Base-by-base conservation (phyloP, 306 rosid genomes). In the Clitoria ternatea region DNA sequence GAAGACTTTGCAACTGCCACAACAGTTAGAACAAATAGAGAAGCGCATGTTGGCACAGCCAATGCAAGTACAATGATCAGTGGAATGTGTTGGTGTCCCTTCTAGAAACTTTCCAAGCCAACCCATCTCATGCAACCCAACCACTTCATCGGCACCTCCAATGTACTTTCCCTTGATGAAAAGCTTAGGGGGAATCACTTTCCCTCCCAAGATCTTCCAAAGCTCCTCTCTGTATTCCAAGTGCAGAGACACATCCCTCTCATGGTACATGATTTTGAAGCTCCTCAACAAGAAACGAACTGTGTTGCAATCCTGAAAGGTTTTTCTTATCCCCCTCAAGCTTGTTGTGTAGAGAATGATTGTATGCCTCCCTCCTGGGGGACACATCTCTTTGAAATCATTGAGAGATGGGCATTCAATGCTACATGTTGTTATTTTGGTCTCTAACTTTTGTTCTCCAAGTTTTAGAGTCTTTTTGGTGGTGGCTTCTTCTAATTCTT, bases 91-190 rank as follows among this genome's bases (percentile, higher is more conserved):
- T 19, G 90, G 91, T 43, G 87, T 83, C 24, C 97, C 96, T 79
- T 89, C 88, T n/a, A 95, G 53, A 55, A 95, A 83, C 84, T 89
- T 85, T 59, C 61, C 84, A 35, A 95, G 87, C 78, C 79, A 81
- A 4, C 96, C 99, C 77, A 82, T 88, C 78, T 95, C 99, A 69
- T 91, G 89, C 82, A 95, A 82, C 23, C 80, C 89, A 24, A 87
- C 65, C 10, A 95, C 96, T 82, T 95, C 85, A 45, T 91, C 96
- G n/a, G 91, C 96, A 77, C 97, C 99, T 48, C 99, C 99, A 23
- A 95, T 86, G 83, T 83, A 86, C 77, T 90, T 85, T 5, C 97
- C 99, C 72, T 87, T 89, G 15, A 95, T 86, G 77, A 95, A 95
- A 74, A 95, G 86, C 83, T 81, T 90, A 0, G 99, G 99, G 50